These are phyloP conservation scores for Leccinum disarticulatum DNA, from an alignment of 768 basidiomycete genomes.

Conservation along the genomic window DNA sequence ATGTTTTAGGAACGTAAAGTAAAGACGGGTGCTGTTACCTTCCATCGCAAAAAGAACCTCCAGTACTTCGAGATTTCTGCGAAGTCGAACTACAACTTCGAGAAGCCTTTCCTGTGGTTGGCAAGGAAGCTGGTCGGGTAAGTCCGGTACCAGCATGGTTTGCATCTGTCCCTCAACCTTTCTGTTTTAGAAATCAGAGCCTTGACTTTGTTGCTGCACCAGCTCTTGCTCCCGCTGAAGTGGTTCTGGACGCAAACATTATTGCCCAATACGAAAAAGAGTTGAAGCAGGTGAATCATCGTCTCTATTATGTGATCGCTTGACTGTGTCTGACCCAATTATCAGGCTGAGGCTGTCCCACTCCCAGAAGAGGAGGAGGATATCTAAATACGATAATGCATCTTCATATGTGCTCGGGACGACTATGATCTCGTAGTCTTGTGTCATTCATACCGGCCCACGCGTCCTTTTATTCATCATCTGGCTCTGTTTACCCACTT, in stretches of 20 bases:
- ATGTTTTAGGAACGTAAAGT: conserved; percentile 94
- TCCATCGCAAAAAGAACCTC: conserved; percentile 99
- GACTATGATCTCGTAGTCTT: conserved; percentile 21
- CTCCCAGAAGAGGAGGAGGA: conserved; percentile 98
- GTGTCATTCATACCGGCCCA: conserved; percentile 19
- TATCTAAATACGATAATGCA: conserved; percentile 44
- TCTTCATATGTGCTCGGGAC: conserved; percentile 20
- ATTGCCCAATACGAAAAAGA: conserved; percentile 81
- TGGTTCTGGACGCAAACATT: conserved; percentile 72
- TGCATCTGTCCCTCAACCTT: neutral
- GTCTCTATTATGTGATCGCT: neutral
- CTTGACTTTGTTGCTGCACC: conserved; percentile 98
- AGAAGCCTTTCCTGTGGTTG: conserved; percentile 99
- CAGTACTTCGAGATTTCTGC: conserved; percentile 99
- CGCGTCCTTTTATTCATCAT: conserved; percentile 20
- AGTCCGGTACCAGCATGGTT: conserved; percentile 28
- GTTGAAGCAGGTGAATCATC: conserved; percentile 56
- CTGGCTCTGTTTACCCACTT: conserved; percentile 14
- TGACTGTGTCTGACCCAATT: conserved; percentile 12
- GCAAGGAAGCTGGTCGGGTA: conserved; percentile 97
- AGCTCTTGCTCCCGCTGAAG: conserved; percentile 92
- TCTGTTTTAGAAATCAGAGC: conserved; percentile 59
- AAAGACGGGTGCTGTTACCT: conserved; percentile 97
- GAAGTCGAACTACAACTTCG: conserved; percentile 99
- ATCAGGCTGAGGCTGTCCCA: conserved; percentile 83